Percentiles rank a stretch among this genome's conserved stretches.
These are phyloP conservation scores for Cynanchum wilfordii DNA, from an alignment of 257 asterid species.

Conservation along the genomic window DNA sequence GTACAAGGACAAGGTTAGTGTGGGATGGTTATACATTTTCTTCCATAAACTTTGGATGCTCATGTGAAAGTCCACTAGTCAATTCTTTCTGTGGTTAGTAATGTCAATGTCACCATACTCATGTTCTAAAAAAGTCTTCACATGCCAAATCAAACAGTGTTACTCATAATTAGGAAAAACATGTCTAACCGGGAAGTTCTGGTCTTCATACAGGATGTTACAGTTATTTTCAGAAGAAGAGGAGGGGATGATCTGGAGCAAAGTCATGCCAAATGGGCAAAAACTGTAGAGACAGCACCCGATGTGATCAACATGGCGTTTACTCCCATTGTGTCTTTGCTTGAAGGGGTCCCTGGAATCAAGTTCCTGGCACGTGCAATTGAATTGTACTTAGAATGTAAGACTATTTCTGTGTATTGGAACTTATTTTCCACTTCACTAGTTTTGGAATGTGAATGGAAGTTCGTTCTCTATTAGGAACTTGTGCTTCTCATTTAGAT, in stretches of 20 bases:
- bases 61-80: background rate
- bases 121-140: background rate
- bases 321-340: constrained; percentile 78
- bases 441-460: background rate
- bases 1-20: constrained; percentile 96
- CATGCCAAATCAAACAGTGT: background rate
- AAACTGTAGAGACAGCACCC: constrained; percentile 82
- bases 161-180: background rate
- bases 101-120: background rate
- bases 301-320: constrained; percentile 97
- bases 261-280: constrained; percentile 89
- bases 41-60: background rate
- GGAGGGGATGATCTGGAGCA: constrained; percentile 99
- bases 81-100: background rate
- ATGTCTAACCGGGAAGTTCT: constrained; percentile 8
- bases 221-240: constrained; percentile 96
- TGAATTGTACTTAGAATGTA: constrained; percentile 89
- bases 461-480: background rate
- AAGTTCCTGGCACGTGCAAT: constrained; percentile 86
- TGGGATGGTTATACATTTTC: background rate
- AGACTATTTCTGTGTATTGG: constrained; percentile 23
- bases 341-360: constrained; percentile 83
- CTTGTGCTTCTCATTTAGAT: background rate
- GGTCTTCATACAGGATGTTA: constrained; percentile 73
- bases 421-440: background rate